Percentiles rank a stretch among this genome's conserved stretches.
Conservation (phyloP, 257 asterid species). For the Penstemon newberryi region DNA sequence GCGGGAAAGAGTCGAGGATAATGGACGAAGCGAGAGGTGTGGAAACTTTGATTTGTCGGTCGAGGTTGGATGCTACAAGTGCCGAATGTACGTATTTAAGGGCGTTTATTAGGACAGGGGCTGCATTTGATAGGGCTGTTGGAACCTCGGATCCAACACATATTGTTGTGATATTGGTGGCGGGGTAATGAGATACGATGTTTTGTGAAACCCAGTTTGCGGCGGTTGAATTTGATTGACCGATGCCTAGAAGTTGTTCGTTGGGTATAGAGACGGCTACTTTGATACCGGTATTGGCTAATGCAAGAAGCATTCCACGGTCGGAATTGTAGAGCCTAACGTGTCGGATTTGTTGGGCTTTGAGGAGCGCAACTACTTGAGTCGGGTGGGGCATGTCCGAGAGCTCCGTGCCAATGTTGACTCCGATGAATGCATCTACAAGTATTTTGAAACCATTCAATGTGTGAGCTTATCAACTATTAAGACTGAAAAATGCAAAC, state of each 20-base stretch:
- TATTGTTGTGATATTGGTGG: slow-evolving; percentile 63
- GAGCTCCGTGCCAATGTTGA: slow-evolving; percentile 59
- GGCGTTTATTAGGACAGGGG: slow-evolving; percentile 53
- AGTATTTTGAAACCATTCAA: no score
- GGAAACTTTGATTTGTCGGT: slow-evolving; percentile 56
- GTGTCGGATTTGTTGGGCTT: slow-evolving; percentile 60
- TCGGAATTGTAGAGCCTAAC: slow-evolving; percentile 57
- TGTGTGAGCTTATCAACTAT: no score
- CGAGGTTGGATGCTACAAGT: slow-evolving; percentile 61
- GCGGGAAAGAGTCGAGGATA: slow-evolving; percentile 64
- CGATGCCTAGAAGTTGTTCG: slow-evolving; percentile 61
- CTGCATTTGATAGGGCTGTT: slow-evolving; percentile 56
- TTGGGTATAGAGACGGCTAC: slow-evolving; percentile 63
- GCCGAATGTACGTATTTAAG: slow-evolving; percentile 58
- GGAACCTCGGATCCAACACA: slow-evolving; percentile 71
- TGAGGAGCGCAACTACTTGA: slow-evolving; percentile 63
- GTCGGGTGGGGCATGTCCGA: slow-evolving; percentile 68
- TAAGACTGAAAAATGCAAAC: no score
- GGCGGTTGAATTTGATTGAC: slow-evolving; percentile 67
- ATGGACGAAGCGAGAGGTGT: slow-evolving; percentile 61
- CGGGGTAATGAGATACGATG: slow-evolving; percentile 54
- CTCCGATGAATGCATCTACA: slow-evolving; percentile 55
- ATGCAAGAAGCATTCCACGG: slow-evolving; percentile 57
- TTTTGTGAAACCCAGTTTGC: slow-evolving; percentile 68
- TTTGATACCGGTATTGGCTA: slow-evolving; percentile 53